Evolutionary conservation across 1,284 basidiomycete species (phyloP).

Genomic region (Tilletia setariae): DNA sequence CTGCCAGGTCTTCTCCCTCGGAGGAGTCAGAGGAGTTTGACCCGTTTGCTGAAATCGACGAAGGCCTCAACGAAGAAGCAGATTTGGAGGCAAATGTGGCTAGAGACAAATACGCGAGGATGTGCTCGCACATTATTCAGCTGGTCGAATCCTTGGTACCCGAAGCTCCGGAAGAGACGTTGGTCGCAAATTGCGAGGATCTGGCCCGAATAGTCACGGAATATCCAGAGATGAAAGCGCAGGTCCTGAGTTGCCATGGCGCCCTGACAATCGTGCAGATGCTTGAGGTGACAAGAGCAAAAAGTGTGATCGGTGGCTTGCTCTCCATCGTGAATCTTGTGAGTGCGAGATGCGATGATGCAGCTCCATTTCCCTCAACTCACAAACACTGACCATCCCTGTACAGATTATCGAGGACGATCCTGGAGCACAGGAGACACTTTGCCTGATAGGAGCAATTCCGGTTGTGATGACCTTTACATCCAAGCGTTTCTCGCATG

Average conservation of each 20-base stretch:
- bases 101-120: conserved; percentile 62
- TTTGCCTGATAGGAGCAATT: conserved; percentile 75
- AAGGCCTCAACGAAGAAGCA: conserved; percentile 38
- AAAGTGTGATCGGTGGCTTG: conserved; percentile 78
- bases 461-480: conserved; percentile 68
- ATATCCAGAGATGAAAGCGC: conserved; percentile 80
- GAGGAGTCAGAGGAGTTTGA: conserved; percentile 41
- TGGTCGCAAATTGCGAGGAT: conserved; percentile 80
- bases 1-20: conserved; percentile 37
- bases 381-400: conserved; percentile 56
- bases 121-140: conserved; percentile 74
- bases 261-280: conserved; percentile 91
- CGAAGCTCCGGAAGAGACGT: conserved; percentile 71
- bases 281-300: conserved; percentile 72
- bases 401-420: conserved; percentile 71
- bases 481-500: conserved; percentile 86
- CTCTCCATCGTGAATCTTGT: conserved; percentile 79
- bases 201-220: conserved; percentile 77
- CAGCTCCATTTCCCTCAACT: neutral
- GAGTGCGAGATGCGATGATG: conserved; percentile 59
- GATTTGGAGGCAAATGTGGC: conserved; percentile 48
- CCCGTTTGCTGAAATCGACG: conserved; percentile 46
- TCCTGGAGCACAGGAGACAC: conserved; percentile 82
- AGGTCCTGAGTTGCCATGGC: conserved; percentile 86
- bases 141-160: conserved; percentile 82